These are phyloP conservation scores for Aquilaria sinensis DNA, from an alignment of 345 rosid species.

Conservation along the genomic window DNA sequence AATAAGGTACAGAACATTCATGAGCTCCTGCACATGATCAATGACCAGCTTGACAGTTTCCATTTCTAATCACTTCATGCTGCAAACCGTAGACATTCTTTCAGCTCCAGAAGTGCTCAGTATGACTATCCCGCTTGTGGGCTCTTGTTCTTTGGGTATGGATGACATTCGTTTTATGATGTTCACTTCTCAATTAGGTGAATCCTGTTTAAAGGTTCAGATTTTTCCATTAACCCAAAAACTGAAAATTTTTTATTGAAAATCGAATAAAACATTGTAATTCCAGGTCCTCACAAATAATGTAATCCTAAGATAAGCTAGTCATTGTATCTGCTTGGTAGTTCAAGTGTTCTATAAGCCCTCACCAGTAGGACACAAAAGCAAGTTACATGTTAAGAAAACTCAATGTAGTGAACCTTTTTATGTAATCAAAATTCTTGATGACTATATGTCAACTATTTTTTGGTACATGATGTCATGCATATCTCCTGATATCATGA, in stretches of 20 bases:
- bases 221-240: not conserved
- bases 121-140: not conserved
- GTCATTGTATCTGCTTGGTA: no score
- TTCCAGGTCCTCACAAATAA: not conserved
- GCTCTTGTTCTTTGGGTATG: not conserved
- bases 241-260: not conserved
- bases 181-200: constrained; percentile 4
- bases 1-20: no score
- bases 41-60: no score
- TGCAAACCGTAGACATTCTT: not conserved
- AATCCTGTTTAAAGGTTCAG: constrained; percentile 7
- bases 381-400: no score
- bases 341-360: no score
- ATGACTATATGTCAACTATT: no score
- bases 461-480: no score
- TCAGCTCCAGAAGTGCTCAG: constrained; percentile 4
- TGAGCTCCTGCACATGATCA: no score
- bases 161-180: not conserved
- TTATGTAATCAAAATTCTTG: no score
- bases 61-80: not conserved
- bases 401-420: no score
- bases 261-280: constrained; percentile 7
- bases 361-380: no score
- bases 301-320: not conserved
- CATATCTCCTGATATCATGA: not conserved